A percentile compares a stretch with the other conserved stretches of the same genome.
Evolutionary conservation across 2,329 filamentous ascomycete species (phyloP).

Genomic region (Metarhizium humberi): DNA sequence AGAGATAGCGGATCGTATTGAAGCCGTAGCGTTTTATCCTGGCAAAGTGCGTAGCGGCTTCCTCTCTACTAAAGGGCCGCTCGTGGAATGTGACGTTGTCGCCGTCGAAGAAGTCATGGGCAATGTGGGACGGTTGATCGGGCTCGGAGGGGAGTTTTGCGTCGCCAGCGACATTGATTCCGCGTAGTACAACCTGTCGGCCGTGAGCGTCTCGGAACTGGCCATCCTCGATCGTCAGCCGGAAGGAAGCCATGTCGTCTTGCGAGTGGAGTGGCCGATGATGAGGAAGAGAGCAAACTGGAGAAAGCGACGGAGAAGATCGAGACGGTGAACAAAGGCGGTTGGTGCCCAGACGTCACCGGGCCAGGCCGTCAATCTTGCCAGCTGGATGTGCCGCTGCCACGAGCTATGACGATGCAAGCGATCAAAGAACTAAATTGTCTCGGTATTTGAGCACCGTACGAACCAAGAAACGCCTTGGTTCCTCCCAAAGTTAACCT

Average conservation of each 20-base stretch:
- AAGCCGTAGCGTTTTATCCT: constrained; percentile 83
- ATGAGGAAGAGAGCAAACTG: not conserved
- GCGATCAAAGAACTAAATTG: too few relatives aligned
- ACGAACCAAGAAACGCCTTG: not conserved
- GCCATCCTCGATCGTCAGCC: constrained; percentile 75
- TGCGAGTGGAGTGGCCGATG: not conserved
- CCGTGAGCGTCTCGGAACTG: constrained; percentile 74
- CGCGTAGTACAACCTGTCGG: constrained; percentile 79
- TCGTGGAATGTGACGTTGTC: constrained; percentile 85
- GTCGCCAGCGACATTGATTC: constrained; percentile 89
- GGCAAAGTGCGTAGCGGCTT: constrained; percentile 79
- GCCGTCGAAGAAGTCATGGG: constrained; percentile 79
- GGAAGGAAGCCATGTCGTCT: constrained; percentile 57
- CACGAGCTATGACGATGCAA: constrained; percentile 1
- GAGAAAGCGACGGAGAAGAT: not conserved
- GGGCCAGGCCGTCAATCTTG: not conserved
- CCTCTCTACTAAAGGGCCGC: constrained; percentile 72
- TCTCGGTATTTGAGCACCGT: too few relatives aligned
- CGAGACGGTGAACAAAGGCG: not conserved
- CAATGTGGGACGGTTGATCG: constrained; percentile 69
- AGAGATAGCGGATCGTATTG: constrained; percentile 93
- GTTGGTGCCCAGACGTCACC: not conserved
- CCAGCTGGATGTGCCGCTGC: not conserved
- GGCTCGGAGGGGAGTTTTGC: constrained; percentile 81
- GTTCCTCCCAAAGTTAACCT: too few relatives aligned